These are phyloP conservation scores for Globisporangium mamillatum DNA, from an alignment of 352 stramenopile genomes.

Conservation along the genomic window DNA sequence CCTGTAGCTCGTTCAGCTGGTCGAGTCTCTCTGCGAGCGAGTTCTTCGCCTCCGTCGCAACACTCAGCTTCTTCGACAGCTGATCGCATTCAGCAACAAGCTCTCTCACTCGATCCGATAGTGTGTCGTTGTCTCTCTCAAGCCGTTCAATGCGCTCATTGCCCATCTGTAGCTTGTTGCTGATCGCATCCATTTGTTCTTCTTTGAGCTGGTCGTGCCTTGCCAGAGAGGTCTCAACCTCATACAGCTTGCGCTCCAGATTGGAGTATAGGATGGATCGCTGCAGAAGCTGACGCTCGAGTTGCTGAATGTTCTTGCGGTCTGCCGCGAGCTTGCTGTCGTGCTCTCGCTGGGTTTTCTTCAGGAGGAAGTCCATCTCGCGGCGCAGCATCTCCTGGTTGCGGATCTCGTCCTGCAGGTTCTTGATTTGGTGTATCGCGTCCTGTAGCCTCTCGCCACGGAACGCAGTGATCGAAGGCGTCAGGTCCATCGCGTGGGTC, in stretches of 20 bases:
- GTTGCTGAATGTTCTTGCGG: constrained; percentile 62
- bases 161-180: constrained; percentile 28
- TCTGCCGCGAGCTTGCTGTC: constrained; percentile 61
- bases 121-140: constrained; percentile 36
- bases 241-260: constrained; percentile 70
- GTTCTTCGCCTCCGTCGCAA: constrained; percentile 49
- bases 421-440: constrained; percentile 38
- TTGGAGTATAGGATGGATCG: constrained; percentile 55
- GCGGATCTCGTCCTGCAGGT: constrained; percentile 54
- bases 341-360: constrained; percentile 70
- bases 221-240: constrained; percentile 59
- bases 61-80: constrained; percentile 28
- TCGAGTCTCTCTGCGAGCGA: constrained; percentile 57
- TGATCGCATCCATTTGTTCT: constrained; percentile 35
- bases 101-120: constrained; percentile 25
- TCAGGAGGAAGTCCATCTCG: constrained; percentile 67
- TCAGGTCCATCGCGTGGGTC: constrained; percentile 59
- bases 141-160: constrained; percentile 28
- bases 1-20: constrained; percentile 30
- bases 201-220: constrained; percentile 47
- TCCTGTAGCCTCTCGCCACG: constrained; percentile 75
- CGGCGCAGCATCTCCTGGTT: constrained; percentile 60
- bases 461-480: constrained; percentile 70
- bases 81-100: constrained; percentile 35
- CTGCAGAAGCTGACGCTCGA: constrained; percentile 77